phyloP scores from a whole-genome alignment of 1,139 yeast species.

The Geotrichum klebahnii region DNA sequence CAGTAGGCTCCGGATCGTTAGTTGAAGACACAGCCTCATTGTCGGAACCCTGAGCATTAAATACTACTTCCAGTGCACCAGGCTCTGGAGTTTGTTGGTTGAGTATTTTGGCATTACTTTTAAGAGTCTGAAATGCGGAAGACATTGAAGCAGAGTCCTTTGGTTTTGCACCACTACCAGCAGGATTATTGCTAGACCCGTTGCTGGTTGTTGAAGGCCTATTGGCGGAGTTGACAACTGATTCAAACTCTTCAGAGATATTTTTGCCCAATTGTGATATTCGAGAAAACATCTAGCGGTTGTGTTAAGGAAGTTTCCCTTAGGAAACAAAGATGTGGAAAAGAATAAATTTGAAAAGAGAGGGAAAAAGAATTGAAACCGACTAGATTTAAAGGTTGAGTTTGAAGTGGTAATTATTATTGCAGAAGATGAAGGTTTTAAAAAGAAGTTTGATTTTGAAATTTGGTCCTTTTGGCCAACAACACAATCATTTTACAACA shows the following conservation, averaged over 20 bases:
- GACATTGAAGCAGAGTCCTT: slow-evolving; percentile 8
- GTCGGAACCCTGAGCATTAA: slow-evolving; percentile 1
- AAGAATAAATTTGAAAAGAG: not conserved
- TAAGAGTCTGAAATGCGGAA: slow-evolving; percentile 19
- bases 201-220: not conserved
- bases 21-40: not conserved
- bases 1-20: not conserved
- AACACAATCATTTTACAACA: not conserved
- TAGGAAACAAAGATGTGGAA: too few species aligned
- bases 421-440: too few species aligned
- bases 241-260: slow-evolving; percentile 55
- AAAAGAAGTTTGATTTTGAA: too few species aligned
- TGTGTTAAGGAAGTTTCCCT: not conserved
- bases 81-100: slow-evolving; percentile 16
- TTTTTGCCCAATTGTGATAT: slow-evolving; percentile 61
- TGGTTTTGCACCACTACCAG: not conserved
- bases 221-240: slow-evolving; percentile 29
- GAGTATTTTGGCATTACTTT: slow-evolving; percentile 17
- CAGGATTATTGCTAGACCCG: not conserved
- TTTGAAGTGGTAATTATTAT: too few species aligned
- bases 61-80: slow-evolving; percentile 15
- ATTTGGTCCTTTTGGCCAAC: slow-evolving; percentile 3
- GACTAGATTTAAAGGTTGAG: too few species aligned
- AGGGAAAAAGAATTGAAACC: not conserved
- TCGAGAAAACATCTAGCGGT: slow-evolving; percentile 52